Evolutionary conservation across 306 rosid species (phyloP), one percentile per base, ranked within the genome.

Genomic region (Erythrophleum fordii): DNA sequence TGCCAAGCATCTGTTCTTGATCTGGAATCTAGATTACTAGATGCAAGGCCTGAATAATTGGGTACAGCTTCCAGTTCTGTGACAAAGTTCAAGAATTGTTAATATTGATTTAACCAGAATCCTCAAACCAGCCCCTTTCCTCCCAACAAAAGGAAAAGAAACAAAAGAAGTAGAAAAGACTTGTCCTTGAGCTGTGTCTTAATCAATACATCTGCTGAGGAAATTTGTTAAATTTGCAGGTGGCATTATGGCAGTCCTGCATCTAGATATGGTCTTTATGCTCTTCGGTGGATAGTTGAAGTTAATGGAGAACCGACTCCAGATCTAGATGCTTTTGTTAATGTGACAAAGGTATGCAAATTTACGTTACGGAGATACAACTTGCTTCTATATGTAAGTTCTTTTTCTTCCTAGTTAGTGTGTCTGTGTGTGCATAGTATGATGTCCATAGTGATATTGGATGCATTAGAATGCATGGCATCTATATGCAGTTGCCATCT

Each of bases 171-270:
- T n/a, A n/a, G 8, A 55, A 22, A 8, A 9, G 29, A 55, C 13
- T 55, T 55, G 53, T 8, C 73, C 35, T 42, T 68, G 35, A 5
- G 13, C 46, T 0, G 26, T 42, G 20, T 22, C 53, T 42, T 68
- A n/a, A n/a, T n/a, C n/a, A n/a, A n/a, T n/a, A n/a, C n/a, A n/a
- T n/a, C n/a, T n/a, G n/a, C n/a, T n/a, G n/a, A n/a, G n/a, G n/a
- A n/a, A n/a, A n/a, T n/a, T n/a, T n/a, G n/a, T n/a, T n/a, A 79
- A 79, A 53, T 81, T 84, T 72, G 48, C 93, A 95, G 98, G 92
- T 89, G 96, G 97, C 89, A 97, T 80, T 94, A 93, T 82, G 99
- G 99, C 69, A 95, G 99, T 85, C 99, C 99, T 3, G 98, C 77
- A 23, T 92, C 93, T 85, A 91, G 98, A 87, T 95, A 93, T 87